Conservation (phyloP, 257 asterid genomes). For the Nicotiana benthamiana region DNA sequence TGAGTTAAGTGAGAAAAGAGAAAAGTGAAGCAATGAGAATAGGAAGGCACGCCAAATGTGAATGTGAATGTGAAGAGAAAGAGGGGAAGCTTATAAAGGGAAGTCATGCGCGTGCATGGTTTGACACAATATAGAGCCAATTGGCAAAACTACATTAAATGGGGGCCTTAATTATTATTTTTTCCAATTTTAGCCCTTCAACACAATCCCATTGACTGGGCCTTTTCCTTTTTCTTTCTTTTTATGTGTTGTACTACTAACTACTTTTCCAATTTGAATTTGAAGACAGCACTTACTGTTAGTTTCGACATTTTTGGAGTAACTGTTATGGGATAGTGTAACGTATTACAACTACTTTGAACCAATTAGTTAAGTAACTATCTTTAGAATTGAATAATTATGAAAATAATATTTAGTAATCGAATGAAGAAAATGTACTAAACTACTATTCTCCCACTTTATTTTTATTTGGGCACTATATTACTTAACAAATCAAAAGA, state of each 20-base stretch:
- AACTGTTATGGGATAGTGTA: not conserved
- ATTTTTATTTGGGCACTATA: too few species aligned
- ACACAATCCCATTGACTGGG: not conserved
- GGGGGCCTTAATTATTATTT: not conserved
- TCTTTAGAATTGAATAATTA: too few species aligned
- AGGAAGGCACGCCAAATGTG: not conserved
- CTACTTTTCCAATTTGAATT: not conserved
- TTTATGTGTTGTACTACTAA: not conserved
- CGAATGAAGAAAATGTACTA: too few species aligned
- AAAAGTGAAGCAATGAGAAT: constrained; percentile 4
- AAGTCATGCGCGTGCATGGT: constrained; percentile 20
- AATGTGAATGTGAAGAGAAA: constrained; percentile 1
- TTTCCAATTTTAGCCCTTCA: not conserved
- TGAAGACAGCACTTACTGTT: not conserved
- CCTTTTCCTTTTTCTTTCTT: not conserved
- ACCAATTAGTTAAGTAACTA: not conserved
- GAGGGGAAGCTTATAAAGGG: constrained; percentile 5
- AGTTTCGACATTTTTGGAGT: not conserved
- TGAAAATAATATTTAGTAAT: too few species aligned
- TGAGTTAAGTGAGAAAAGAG: not conserved
- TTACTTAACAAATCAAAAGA: too few species aligned
- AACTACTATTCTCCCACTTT: too few species aligned
- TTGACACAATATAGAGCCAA: not conserved
- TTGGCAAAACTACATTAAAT: constrained; percentile 13
- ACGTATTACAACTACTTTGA: not conserved